Percentiles rank a stretch among this genome's conserved stretches.
These are phyloP conservation scores for Paraconiothyrium brasiliense DNA, from an alignment of 2,329 filamentous ascomycete species.

Conservation along the genomic window DNA sequence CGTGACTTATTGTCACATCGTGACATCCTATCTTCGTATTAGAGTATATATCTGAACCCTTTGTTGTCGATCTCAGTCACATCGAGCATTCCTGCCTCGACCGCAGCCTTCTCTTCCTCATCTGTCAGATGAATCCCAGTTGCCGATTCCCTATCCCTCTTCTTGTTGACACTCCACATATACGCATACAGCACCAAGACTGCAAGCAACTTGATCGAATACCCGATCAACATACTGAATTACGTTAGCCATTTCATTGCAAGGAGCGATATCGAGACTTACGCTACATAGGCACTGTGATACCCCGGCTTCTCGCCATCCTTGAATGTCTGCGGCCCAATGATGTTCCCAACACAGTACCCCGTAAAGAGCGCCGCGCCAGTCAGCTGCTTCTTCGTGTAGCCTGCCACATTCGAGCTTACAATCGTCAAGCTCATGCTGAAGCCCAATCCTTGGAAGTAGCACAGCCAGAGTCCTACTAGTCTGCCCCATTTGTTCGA, in stretches of 20 bases:
- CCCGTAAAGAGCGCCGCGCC: conserved; percentile 62
- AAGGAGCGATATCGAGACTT: conserved; percentile 20
- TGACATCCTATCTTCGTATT: neutral
- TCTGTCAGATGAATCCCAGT: conserved; percentile 39
- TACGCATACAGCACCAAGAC: conserved; percentile 64
- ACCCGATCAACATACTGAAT: conserved; percentile 64
- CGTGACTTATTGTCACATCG: neutral
- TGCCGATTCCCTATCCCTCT: conserved; percentile 59
- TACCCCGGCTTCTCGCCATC: conserved; percentile 60
- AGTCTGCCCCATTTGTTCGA: conserved; percentile 66
- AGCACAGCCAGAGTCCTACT: conserved; percentile 66
- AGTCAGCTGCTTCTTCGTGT: conserved; percentile 65
- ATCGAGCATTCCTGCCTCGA: conserved; percentile 66
- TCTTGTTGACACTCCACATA: conserved; percentile 65
- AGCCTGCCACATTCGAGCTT: conserved; percentile 63
- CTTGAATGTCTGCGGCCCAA: conserved; percentile 65
- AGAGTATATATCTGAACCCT: conserved; percentile 63
- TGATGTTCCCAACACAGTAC: conserved; percentile 65
- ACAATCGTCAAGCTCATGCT: conserved; percentile 64
- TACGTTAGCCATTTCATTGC: conserved; percentile 3
- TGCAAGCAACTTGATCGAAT: conserved; percentile 61
- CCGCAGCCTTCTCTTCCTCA: conserved; percentile 60
- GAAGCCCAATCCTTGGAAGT: conserved; percentile 64
- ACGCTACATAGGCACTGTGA: conserved; percentile 60
- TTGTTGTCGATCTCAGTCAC: conserved; percentile 66